Percentiles rank a stretch among this genome's conserved stretches.
Conservation (phyloP, 495 filamentous ascomycete genomes). For the Cryomyces antarcticus region DNA sequence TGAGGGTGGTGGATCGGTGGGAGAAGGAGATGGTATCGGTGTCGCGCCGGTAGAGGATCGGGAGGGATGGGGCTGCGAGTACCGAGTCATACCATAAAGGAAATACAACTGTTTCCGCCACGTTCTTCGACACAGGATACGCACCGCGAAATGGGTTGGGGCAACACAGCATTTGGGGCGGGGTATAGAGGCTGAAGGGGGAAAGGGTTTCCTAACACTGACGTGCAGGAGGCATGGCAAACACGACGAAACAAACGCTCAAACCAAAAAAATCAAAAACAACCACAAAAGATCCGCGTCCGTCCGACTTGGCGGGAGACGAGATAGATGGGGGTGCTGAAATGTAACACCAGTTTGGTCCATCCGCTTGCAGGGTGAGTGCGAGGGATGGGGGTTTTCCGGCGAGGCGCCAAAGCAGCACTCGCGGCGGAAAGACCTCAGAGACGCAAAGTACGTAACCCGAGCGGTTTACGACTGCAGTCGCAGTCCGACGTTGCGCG, state of each 20-base stretch:
- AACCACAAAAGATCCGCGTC: conserved; percentile 4
- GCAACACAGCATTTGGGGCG: background rate
- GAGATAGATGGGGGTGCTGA: conserved; percentile 4
- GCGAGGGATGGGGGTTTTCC: too few relatives aligned
- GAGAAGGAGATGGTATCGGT: background rate
- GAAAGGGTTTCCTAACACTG: background rate
- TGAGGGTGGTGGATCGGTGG: background rate
- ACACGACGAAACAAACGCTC: conserved; percentile 1
- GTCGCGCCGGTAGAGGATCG: conserved; percentile 7
- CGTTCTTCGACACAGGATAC: conserved; percentile 8
- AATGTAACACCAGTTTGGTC: conserved; percentile 1
- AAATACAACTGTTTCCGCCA: conserved; percentile 4
- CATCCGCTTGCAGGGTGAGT: background rate
- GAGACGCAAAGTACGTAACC: conserved; percentile 17
- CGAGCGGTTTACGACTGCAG: conserved; percentile 17
- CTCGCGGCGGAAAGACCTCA: conserved; percentile 3
- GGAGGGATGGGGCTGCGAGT: conserved; percentile 14
- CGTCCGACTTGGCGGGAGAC: conserved; percentile 10
- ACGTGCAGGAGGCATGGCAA: background rate
- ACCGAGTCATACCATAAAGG: conserved; percentile 10
- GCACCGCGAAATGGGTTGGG: conserved; percentile 8
- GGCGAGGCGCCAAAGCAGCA: conserved; percentile 3
- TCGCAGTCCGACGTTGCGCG: conserved; percentile 5
- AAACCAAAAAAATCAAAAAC: conserved; percentile 7
- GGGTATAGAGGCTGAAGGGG: conserved; percentile 2